Percentiles rank a stretch among this genome's conserved stretches.
Evolutionary conservation across 2,329 filamentous ascomycete species (phyloP).

Genomic region (Didymella keratinophila): DNA sequence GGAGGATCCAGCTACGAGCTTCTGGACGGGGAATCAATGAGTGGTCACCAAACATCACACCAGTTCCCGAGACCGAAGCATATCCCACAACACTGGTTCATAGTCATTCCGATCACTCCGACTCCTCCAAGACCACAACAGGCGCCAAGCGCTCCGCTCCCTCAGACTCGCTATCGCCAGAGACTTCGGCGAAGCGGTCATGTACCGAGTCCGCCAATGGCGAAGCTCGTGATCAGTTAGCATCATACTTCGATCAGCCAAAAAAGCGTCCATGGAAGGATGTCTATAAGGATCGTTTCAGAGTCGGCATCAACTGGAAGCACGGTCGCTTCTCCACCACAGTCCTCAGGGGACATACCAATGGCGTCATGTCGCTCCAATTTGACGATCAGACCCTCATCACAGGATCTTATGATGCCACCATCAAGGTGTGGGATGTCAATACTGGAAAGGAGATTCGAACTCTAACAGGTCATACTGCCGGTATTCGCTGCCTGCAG

Average conservation of each 20-base stretch:
- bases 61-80: slow-evolving; percentile 51
- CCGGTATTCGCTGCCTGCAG: slow-evolving; percentile 85
- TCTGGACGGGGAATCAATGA: slow-evolving; percentile 65
- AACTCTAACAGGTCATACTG: slow-evolving; percentile 83
- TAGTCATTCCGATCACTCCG: slow-evolving; percentile 24
- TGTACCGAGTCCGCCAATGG: slow-evolving; percentile 34
- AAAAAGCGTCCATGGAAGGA: slow-evolving; percentile 85
- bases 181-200: slow-evolving; percentile 44
- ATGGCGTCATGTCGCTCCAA: slow-evolving; percentile 81
- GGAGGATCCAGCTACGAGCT: slow-evolving; percentile 77
- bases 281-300: slow-evolving; percentile 93
- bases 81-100: slow-evolving; percentile 23
- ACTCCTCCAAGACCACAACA: slow-evolving; percentile 27
- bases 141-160: slow-evolving; percentile 43
- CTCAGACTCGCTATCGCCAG: slow-evolving; percentile 35
- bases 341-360: slow-evolving; percentile 84
- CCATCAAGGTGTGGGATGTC: slow-evolving; percentile 95
- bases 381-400: slow-evolving; percentile 91
- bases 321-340: slow-evolving; percentile 87
- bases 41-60: slow-evolving; percentile 61
- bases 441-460: slow-evolving; percentile 85
- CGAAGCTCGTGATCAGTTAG: slow-evolving; percentile 44
- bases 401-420: slow-evolving; percentile 93
- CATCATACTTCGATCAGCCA: slow-evolving; percentile 59
- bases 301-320: slow-evolving; percentile 97